These are phyloP conservation scores for Lichtheimia ramosa DNA, from an alignment of 371 early-diverging fungal genomes.

Conservation along the genomic window DNA sequence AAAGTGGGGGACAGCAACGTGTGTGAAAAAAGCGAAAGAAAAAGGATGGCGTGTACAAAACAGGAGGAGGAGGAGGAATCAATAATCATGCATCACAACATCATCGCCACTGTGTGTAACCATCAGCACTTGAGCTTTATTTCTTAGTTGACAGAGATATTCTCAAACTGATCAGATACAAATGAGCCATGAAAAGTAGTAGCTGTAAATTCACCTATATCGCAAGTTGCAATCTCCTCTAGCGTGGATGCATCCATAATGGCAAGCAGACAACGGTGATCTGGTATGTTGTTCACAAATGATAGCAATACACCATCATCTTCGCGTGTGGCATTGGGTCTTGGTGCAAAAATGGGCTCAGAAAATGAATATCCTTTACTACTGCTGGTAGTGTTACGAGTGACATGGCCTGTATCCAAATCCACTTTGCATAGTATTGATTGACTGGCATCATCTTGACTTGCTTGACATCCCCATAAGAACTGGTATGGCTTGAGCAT, in stretches of 20 bases:
- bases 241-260: conserved; percentile 55
- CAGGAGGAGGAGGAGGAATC: too few relatives aligned
- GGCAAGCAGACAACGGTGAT: conserved; percentile 48
- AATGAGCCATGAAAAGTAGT: conserved; percentile 58
- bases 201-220: conserved; percentile 47
- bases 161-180: conserved; percentile 21
- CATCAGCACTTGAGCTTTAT: background rate
- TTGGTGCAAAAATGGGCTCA: conserved; percentile 67
- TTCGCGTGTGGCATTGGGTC: conserved; percentile 44
- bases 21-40: too few relatives aligned
- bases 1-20: too few relatives aligned
- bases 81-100: too few relatives aligned
- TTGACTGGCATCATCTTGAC: conserved; percentile 24
- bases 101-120: too few relatives aligned
- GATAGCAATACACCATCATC: conserved; percentile 66
- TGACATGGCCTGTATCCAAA: conserved; percentile 17
- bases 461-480: conserved; percentile 47
- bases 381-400: conserved; percentile 1
- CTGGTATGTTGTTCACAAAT: conserved; percentile 34
- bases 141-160: background rate
- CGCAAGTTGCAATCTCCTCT: conserved; percentile 51
- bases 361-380: conserved; percentile 49
- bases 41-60: too few relatives aligned
- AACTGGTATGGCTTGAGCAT: conserved; percentile 34
- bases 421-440: conserved; percentile 46